Evolutionary conservation across 306 rosid genomes (phyloP).

Genomic region (Adenanthera pavonina): DNA sequence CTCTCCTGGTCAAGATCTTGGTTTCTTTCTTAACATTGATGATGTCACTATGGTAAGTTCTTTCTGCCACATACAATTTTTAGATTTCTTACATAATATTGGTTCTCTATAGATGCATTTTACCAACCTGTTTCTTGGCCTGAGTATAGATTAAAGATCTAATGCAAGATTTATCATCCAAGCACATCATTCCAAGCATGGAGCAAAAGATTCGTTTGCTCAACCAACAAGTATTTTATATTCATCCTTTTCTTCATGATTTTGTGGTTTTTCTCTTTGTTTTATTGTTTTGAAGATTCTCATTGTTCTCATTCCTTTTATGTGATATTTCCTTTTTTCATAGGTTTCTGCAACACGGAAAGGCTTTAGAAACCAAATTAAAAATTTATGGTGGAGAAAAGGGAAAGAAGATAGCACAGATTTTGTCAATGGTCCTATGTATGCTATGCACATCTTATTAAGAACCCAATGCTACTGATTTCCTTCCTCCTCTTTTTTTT

Average conservation of each 20-base stretch:
- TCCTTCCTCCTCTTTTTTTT: conserved; percentile 26
- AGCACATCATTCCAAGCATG: conserved; percentile 91
- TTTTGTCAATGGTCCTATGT: conserved; percentile 78
- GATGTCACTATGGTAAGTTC: conserved; percentile 71
- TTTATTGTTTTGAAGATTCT: conserved; percentile 39
- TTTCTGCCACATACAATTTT: conserved; percentile 36
- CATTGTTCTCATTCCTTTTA: conserved; percentile 9
- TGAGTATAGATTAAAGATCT: conserved; percentile 76
- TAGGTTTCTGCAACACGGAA: conserved; percentile 96
- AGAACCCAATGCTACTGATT: conserved; percentile 29
- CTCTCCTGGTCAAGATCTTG: conserved; percentile 59
- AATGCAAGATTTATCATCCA: conserved; percentile 88
- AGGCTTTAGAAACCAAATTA: conserved; percentile 93
- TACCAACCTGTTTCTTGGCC: conserved; percentile 49
- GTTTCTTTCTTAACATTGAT: conserved; percentile 76
- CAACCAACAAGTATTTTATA: conserved; percentile 80
- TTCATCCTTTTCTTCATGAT: background rate
- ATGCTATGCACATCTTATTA: conserved; percentile 46
- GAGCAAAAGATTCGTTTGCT: conserved; percentile 90
- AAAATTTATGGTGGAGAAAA: conserved; percentile 99
- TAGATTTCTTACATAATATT: conserved; percentile 29
- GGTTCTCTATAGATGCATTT: conserved; percentile 47
- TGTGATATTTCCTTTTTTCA: conserved; percentile 35
- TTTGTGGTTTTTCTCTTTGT: conserved; percentile 25
- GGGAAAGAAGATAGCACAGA: conserved; percentile 92